Percentiles rank a stretch among this genome's conserved stretches.
Evolutionary conservation across 768 basidiomycete genomes (phyloP).

Genomic region (Exsudoporus frostii): DNA sequence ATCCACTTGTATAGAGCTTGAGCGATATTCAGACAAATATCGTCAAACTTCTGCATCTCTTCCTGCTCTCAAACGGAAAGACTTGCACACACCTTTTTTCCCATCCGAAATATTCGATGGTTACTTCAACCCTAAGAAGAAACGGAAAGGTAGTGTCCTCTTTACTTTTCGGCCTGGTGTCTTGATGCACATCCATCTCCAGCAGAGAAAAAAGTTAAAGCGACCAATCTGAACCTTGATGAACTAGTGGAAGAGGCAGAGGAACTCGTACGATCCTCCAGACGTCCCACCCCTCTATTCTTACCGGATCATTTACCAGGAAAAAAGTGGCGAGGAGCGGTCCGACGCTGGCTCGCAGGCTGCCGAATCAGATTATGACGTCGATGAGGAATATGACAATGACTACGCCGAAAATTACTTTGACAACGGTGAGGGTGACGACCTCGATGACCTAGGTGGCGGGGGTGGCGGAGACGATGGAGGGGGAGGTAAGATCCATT

Average conservation of each 20-base stretch:
- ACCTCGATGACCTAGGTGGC: conserved; percentile 73
- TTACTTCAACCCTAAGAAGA: conserved; percentile 76
- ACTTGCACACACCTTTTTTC: conserved; percentile 75
- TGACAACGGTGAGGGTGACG: conserved; percentile 83
- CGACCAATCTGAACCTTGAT: conserved; percentile 58
- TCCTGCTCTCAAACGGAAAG: conserved; percentile 65
- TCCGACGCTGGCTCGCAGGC: conserved; percentile 67
- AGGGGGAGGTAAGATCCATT: conserved; percentile 44
- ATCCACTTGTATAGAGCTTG: conserved; percentile 49
- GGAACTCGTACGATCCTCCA: conserved; percentile 41
- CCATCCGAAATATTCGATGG: conserved; percentile 71
- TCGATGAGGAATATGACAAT: conserved; percentile 88
- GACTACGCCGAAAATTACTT: conserved; percentile 92
- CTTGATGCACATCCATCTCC: neutral
- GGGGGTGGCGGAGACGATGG: conserved; percentile 64
- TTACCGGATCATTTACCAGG: conserved; percentile 34
- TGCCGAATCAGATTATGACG: conserved; percentile 74
- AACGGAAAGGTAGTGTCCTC: conserved; percentile 42
- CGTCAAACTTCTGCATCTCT: conserved; percentile 56
- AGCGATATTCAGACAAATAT: conserved; percentile 84
- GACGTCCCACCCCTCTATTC: neutral
- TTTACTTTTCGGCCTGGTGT: neutral
- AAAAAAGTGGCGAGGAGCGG: conserved; percentile 67
- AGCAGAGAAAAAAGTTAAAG: conserved; percentile 33
- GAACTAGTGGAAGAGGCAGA: conserved; percentile 65